Base-by-base conservation (phyloP, 2,329 filamentous ascomycete species). In the Nectriaceae sp. region DNA sequence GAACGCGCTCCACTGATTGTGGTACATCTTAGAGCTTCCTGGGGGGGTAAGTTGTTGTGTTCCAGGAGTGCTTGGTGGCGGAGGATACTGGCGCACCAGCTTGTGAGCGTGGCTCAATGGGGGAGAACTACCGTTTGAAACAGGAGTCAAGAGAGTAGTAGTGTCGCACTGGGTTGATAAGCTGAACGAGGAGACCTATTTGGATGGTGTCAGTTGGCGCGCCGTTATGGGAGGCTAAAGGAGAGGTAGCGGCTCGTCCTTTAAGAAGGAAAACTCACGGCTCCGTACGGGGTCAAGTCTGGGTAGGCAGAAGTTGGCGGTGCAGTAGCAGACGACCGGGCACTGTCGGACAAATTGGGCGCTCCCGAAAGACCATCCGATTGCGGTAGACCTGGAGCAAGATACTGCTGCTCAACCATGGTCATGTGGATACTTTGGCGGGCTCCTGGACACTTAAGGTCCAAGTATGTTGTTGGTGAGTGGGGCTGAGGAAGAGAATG, bases 1-100 rank as follows among this genome's bases (percentile, higher is more conserved):
- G 55, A 78, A 77, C 24, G 57, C 50, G 46, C 68, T 48, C 52
- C 61, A 61, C 70, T 72, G 79, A 24, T 66, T 60, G 21, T 65
- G 60, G 47, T 75, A 75, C 68, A 78, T 72, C 44, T 69, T 75
- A 49, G 75, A 72, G 26, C 70, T 72, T 36, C 67, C 68, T n/a
- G 77, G 74, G 37, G 78, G 76, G 10, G 75, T 77, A 29, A 72
- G 75, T 52, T 78, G 76, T 52, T 78, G 76, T 6, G 70, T 60
- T 36, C 59, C 65, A 22, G 70, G 57, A 26, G 64, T 64, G 18
- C 63, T 61, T 31, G 67, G 63, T n/a, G 70, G 68, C 15, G 68
- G 60, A 39, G 58, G 71, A 52, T 76, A 77, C 21, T 68, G 63
- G 48, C 67, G 64, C 57, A 69, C 65, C 41, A 70, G 65, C 55